phyloP scores from a whole-genome alignment of 129 eudicot species.

The Lonicera japonica region DNA sequence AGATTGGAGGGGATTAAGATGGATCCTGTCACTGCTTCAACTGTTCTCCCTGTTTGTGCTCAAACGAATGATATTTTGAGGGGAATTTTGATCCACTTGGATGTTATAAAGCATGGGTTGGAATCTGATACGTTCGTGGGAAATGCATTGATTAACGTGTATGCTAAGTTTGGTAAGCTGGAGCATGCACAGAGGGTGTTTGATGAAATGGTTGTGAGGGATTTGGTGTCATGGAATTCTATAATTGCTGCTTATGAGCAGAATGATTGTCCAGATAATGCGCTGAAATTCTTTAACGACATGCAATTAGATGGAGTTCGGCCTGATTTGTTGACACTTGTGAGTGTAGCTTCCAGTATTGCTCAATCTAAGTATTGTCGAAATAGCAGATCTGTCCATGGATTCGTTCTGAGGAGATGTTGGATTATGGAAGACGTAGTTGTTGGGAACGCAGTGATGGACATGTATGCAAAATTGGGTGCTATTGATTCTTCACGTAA shows the following conservation, averaged over 20 bases:
- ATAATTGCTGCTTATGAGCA: slow-evolving; percentile 88
- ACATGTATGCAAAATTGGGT: slow-evolving; percentile 91
- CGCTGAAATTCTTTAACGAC: slow-evolving; percentile 32
- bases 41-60: slow-evolving; percentile 69
- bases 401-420: slow-evolving; percentile 47
- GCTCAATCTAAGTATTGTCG: slow-evolving; percentile 52
- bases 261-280: slow-evolving; percentile 39
- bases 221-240: slow-evolving; percentile 88
- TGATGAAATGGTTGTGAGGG: slow-evolving; percentile 48
- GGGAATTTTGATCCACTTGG: slow-evolving; percentile 53
- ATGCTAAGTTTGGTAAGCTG: slow-evolving; percentile 62
- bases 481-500: slow-evolving; percentile 37
- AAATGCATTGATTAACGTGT: slow-evolving; percentile 77
- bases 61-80: slow-evolving; percentile 38
- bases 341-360: no score
- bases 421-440: slow-evolving; percentile 51
- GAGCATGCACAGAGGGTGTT: slow-evolving; percentile 45
- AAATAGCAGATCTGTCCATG: slow-evolving; percentile 52
- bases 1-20: slow-evolving; percentile 47
- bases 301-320: slow-evolving; percentile 38
- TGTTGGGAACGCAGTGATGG: slow-evolving; percentile 67
- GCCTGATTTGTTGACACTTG: slow-evolving; percentile 73
- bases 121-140: slow-evolving; percentile 61
- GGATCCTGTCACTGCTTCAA: slow-evolving; percentile 63
- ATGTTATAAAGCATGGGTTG: slow-evolving; percentile 65